phyloP scores from a whole-genome alignment of 192 early-diverging fungal genomes.

The Phlyctochytrium arcticum region DNA sequence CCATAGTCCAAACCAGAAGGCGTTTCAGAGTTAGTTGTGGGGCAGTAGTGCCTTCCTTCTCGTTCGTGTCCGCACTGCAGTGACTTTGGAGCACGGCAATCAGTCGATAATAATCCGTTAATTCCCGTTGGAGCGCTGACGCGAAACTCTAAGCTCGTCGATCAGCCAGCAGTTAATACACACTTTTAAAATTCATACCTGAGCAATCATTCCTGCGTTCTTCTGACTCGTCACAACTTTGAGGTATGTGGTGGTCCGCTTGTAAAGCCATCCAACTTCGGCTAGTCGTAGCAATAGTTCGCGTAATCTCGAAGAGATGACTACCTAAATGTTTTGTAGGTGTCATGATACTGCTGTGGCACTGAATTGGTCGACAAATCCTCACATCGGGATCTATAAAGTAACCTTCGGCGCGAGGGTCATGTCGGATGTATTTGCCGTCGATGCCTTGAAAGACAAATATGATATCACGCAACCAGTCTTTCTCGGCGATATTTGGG shows the following conservation, averaged over 20 bases:
- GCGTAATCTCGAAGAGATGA: no score
- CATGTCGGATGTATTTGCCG: constrained; percentile 74
- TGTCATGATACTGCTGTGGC: no score
- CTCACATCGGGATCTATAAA: constrained; percentile 49
- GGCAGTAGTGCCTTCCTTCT: constrained; percentile 18
- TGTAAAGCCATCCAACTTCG: constrained; percentile 78
- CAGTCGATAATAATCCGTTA: constrained; percentile 79
- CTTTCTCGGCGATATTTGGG: constrained; percentile 18
- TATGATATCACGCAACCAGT: constrained; percentile 77
- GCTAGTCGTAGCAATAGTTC: constrained; percentile 62
- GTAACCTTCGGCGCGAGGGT: constrained; percentile 46
- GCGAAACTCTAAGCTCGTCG: constrained; percentile 65
- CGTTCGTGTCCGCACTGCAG: constrained; percentile 46
- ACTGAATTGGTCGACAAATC: neutral
- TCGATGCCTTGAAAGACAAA: constrained; percentile 94
- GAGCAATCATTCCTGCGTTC: neutral
- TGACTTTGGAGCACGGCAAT: constrained; percentile 83
- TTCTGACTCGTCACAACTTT: constrained; percentile 18
- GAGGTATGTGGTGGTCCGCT: constrained; percentile 58
- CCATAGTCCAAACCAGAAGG: constrained; percentile 79
- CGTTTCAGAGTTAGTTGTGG: constrained; percentile 75
- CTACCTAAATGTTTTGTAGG: no score
- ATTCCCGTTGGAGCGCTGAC: constrained; percentile 72
- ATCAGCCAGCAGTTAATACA: neutral
- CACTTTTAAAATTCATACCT: no score